These are phyloP conservation scores for Acanthamoeba lenticulata DNA, from an alignment of 208 protist species.

Conservation along the genomic window DNA sequence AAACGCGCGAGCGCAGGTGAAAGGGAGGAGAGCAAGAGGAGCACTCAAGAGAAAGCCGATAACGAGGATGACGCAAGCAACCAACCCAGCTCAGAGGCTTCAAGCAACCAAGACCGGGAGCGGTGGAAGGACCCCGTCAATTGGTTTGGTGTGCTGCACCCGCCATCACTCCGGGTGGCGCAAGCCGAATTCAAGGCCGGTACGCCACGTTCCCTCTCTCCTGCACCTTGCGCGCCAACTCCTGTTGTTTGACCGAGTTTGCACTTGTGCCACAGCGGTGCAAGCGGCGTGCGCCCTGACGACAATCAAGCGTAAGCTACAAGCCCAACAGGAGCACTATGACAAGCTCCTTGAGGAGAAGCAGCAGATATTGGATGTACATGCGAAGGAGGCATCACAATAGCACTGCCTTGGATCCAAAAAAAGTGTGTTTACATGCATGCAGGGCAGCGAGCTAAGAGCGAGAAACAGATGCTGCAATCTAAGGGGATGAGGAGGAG, in stretches of 20 bases:
- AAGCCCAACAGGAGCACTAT: background rate
- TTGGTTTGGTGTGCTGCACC: conserved; percentile 38
- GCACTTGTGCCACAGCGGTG: background rate
- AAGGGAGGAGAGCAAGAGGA: background rate
- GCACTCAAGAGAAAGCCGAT: background rate
- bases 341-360: background rate
- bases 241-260: background rate
- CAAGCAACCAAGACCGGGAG: background rate
- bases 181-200: conserved; percentile 44
- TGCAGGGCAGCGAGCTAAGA: background rate
- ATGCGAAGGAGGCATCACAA: background rate
- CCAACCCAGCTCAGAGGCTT: background rate
- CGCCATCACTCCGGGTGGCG: background rate
- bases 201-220: background rate
- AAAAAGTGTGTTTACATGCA: no score
- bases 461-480: background rate
- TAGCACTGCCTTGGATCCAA: no score
- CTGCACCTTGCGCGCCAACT: background rate
- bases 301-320: conserved; percentile 36
- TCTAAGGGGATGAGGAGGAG: background rate
- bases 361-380: background rate
- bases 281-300: conserved; percentile 22
- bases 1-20: background rate
- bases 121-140: conserved; percentile 55
- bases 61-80: background rate